Base-by-base conservation (phyloP, 2,329 filamentous ascomycete species). In the Trichoderma arundinaceum region DNA sequence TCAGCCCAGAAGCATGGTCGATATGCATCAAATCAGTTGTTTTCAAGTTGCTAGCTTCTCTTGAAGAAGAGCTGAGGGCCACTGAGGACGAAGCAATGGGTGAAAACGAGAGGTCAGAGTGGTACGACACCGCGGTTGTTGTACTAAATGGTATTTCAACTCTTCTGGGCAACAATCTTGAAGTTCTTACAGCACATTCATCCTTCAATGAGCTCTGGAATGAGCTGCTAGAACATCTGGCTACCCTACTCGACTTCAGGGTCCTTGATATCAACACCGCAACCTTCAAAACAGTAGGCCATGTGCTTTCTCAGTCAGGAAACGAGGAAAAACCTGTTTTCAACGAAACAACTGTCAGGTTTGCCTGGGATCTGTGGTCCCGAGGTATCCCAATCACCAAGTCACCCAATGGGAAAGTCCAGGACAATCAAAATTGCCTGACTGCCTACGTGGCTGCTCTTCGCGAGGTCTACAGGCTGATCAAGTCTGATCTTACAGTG, bases 11-110 rank as follows among this genome's bases (percentile, higher is more conserved):
- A 72, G 89, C 91, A 0, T 98, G 93, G 94, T 89, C 90, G 54
- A 84, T 94, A 33, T 95, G 93, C 71, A 85, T 97, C 64, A 89
- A 91, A 67, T 88, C 86, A 7, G 90, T 97, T 7, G 83, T 97
- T 1, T 94, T 97, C 77, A 87, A 86, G 66, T 87, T 97, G 70
- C 78, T 96, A 3, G 84, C 88, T 4, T 88, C 87, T 0, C 88
- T 94, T n/a, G 86, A 90, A 71, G 76, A 78, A 28, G 84, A 88
- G 66, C 76, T 89, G 7, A 75, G 77, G 7, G 73, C 72, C 0
- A 76, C 81, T 1, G 72, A 76, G 35, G 74, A 78, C 8, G 73
- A 76, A 38, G 75, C 77, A 10, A 70, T 76, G 17, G 77, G 81
- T 28, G 79, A 81, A 5, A 79, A 78, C 48, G 76, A 80, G 35